These are phyloP conservation scores for Aureobasidium lini DNA, from an alignment of 2,329 filamentous ascomycete species.

Conservation along the genomic window DNA sequence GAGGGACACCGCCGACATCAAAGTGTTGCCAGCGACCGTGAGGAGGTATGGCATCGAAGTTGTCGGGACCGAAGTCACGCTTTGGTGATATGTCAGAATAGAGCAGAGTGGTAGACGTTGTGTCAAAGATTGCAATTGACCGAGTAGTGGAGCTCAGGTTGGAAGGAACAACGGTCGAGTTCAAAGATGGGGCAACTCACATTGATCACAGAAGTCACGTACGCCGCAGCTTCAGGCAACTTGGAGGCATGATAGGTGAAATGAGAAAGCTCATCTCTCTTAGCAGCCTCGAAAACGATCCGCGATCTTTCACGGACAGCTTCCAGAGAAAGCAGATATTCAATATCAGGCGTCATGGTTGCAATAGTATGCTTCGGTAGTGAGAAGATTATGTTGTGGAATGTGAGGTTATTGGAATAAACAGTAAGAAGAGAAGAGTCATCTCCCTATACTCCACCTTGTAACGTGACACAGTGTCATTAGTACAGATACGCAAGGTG, in stretches of 20 bases:
- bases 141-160: not conserved
- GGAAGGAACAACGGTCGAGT: too few relatives aligned
- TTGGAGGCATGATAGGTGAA: constrained; percentile 84
- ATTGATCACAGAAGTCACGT: constrained; percentile 89
- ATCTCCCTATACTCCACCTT: not conserved
- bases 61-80: constrained; percentile 8
- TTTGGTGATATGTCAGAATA: not conserved
- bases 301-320: constrained; percentile 74
- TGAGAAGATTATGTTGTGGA: not conserved
- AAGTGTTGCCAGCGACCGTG: constrained; percentile 77
- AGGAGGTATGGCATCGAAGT: constrained; percentile 64
- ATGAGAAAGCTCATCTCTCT: constrained; percentile 69
- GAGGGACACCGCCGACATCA: constrained; percentile 62
- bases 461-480: constrained; percentile 2
- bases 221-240: constrained; percentile 73
- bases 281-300: constrained; percentile 68
- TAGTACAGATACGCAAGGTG: not conserved
- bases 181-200: constrained; percentile 40
- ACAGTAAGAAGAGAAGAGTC: not conserved
- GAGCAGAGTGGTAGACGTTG: too few relatives aligned
- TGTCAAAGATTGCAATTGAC: too few relatives aligned
- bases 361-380: not conserved
- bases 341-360: not conserved
- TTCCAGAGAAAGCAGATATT: constrained; percentile 79
- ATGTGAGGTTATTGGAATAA: not conserved